phyloP scores from a whole-genome alignment of 2,329 filamentous ascomycete genomes.

The Nemania sp. region DNA sequence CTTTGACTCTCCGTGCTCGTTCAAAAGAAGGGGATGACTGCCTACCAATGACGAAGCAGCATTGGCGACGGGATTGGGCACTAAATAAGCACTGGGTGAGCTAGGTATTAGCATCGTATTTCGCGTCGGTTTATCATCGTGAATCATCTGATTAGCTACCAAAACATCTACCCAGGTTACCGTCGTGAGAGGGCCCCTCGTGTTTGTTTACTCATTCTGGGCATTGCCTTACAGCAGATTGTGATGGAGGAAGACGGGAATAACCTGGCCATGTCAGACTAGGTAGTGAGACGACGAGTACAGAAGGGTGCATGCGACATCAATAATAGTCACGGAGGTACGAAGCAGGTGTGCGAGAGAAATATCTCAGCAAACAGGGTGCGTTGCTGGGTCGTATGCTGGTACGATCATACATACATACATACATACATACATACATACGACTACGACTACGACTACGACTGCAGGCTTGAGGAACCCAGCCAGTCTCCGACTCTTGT shows the following conservation, averaged over 20 bases:
- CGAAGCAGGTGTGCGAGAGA: not conserved
- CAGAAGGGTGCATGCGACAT: conserved; percentile 5
- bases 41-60: not conserved
- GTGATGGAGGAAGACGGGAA: conserved; percentile 7
- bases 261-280: conserved; percentile 9
- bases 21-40: conserved; percentile 4
- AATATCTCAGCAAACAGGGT: not conserved
- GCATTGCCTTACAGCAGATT: not conserved
- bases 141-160: not conserved
- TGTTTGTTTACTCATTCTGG: not conserved
- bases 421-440: no score
- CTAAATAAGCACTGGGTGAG: no score
- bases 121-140: no score
- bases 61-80: not conserved
- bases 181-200: not conserved
- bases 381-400: not conserved
- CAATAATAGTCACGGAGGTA: not conserved
- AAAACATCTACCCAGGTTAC: not conserved
- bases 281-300: conserved; percentile 4
- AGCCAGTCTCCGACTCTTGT: not conserved
- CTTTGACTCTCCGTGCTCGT: not conserved
- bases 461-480: no score
- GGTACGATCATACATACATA: no score
- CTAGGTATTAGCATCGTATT: no score
- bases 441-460: no score